Evolutionary conservation across 805 yeast species (phyloP).

Genomic region (Saccharomycopsis amapae): DNA sequence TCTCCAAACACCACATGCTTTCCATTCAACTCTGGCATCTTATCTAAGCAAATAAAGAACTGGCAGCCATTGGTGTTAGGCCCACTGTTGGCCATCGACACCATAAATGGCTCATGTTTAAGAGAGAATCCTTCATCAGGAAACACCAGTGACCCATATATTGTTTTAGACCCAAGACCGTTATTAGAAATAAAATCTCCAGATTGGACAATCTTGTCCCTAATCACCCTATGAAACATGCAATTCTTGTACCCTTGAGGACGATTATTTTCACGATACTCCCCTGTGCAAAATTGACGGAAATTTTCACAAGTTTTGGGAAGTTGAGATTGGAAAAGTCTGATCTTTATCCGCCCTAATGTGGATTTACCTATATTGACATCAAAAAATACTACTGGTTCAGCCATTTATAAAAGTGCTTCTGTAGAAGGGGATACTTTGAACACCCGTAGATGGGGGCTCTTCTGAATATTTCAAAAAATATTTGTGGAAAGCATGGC

Average conservation of each 20-base stretch:
- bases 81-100: conserved; percentile 39
- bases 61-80: conserved; percentile 42
- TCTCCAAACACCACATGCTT: conserved; percentile 45
- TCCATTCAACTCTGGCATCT: conserved; percentile 35
- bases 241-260: conserved; percentile 40
- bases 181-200: conserved; percentile 41
- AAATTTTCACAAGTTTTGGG: conserved; percentile 46
- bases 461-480: too few relatives aligned
- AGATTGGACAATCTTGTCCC: conserved; percentile 41
- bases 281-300: conserved; percentile 48
- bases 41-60: conserved; percentile 35
- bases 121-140: conserved; percentile 37
- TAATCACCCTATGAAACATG: conserved; percentile 34
- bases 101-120: conserved; percentile 28
- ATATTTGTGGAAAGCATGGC: too few relatives aligned
- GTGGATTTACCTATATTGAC: conserved; percentile 28
- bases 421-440: too few relatives aligned
- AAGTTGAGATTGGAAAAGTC: conserved; percentile 33
- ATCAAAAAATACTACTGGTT: conserved; percentile 41
- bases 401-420: too few relatives aligned
- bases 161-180: conserved; percentile 38
- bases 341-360: conserved; percentile 40
- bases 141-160: conserved; percentile 32
- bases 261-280: conserved; percentile 30
- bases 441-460: too few relatives aligned